phyloP scores from a whole-genome alignment of 208 protist genomes.

The Trypanosoma boissoni region DNA sequence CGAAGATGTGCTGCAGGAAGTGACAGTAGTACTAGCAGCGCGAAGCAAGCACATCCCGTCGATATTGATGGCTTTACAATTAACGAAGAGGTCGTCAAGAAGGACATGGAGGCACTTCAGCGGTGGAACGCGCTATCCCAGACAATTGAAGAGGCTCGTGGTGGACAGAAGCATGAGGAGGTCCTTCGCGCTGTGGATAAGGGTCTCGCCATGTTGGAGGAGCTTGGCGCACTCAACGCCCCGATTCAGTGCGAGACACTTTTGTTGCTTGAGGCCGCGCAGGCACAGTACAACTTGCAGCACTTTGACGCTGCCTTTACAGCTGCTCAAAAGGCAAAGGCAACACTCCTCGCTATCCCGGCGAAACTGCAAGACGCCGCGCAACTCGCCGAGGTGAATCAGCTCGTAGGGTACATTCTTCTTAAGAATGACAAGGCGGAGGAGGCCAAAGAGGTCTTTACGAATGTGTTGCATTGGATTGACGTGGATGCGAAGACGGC shows the following conservation, averaged over 20 bases:
- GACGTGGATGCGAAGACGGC: conserved; percentile 79
- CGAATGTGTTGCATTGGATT: conserved; percentile 76
- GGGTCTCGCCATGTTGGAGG: conserved; percentile 62
- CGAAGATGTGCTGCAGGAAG: too few relatives aligned
- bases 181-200: conserved; percentile 46
- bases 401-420: conserved; percentile 70
- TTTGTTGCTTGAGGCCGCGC: conserved; percentile 79
- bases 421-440: conserved; percentile 36
- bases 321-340: conserved; percentile 41
- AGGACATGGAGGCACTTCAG: conserved; percentile 61
- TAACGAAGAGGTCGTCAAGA: conserved; percentile 76
- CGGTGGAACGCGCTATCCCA: conserved; percentile 74
- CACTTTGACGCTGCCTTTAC: conserved; percentile 53
- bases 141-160: conserved; percentile 45
- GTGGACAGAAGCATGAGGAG: conserved; percentile 28
- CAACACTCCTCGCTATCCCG: conserved; percentile 39
- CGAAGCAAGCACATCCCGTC: conserved; percentile 39
- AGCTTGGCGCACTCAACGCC: conserved; percentile 62
- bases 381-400: conserved; percentile 69
- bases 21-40: neutral
- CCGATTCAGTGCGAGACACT: conserved; percentile 85
- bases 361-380: conserved; percentile 62
- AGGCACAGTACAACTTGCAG: conserved; percentile 76
- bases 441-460: conserved; percentile 61
- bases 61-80: conserved; percentile 86